These are phyloP conservation scores for Luzula sylvatica DNA, from an alignment of 176 grass and related monocot species.

Conservation along the genomic window DNA sequence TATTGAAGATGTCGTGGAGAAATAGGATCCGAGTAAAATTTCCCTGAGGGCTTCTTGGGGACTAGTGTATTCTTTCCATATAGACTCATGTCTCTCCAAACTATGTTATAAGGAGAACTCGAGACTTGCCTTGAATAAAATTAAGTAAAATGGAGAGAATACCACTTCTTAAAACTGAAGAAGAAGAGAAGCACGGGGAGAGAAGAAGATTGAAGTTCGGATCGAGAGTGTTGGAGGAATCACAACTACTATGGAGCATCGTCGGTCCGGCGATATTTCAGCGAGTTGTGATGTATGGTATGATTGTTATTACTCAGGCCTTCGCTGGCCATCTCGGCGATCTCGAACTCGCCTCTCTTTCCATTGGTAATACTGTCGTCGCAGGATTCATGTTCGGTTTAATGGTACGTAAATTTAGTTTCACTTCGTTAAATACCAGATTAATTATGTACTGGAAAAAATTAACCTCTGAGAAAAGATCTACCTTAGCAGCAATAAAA, in stretches of 20 bases:
- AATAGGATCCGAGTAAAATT: too few species aligned
- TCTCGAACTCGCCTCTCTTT: constrained; percentile 57
- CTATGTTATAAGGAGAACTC: too few species aligned
- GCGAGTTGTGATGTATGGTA: constrained; percentile 33
- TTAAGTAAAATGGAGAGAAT: not conserved
- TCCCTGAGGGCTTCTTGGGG: too few species aligned
- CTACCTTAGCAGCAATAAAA: too few species aligned
- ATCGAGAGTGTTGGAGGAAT: constrained; percentile 33
- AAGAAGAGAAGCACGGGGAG: not conserved
- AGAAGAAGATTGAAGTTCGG: not conserved
- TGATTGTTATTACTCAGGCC: constrained; percentile 44
- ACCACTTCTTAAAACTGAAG: not conserved
- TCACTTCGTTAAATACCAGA: too few species aligned
- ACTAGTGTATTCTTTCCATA: too few species aligned
- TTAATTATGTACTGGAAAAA: too few species aligned
- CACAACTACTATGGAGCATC: constrained; percentile 43
- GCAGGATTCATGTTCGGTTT: constrained; percentile 43
- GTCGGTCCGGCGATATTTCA: constrained; percentile 54
- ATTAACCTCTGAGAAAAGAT: too few species aligned
- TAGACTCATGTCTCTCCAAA: too few species aligned
- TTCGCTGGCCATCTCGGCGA: constrained; percentile 53
- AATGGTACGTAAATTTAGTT: constrained; percentile 25
- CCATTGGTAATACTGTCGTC: constrained; percentile 43
- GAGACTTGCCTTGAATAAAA: not conserved
- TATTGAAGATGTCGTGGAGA: too few species aligned